These are phyloP conservation scores for Gonium pectorale DNA, from an alignment of 139 green algal species.

Conservation along the genomic window DNA sequence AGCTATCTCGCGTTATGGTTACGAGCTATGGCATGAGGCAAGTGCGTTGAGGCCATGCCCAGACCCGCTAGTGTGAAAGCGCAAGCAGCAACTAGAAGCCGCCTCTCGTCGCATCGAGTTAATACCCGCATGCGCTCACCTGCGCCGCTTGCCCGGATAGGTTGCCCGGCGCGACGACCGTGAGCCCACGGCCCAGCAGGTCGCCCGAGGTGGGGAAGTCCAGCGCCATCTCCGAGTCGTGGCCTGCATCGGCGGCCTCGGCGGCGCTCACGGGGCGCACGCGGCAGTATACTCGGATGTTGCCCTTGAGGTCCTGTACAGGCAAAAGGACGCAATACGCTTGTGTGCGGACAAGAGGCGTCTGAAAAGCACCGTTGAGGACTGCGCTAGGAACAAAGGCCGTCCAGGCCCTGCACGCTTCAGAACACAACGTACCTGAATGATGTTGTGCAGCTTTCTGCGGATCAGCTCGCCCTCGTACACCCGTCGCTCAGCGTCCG, in stretches of 20 bases:
- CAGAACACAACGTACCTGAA: slow-evolving; percentile 66
- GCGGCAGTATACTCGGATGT: slow-evolving; percentile 95
- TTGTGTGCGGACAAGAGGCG: too few species aligned
- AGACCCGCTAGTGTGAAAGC: too few species aligned
- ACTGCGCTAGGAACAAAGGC: too few species aligned
- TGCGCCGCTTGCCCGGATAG: slow-evolving; percentile 39
- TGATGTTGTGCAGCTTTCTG: slow-evolving; percentile 92
- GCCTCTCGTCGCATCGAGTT: too few species aligned
- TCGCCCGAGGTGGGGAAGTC: slow-evolving; percentile 58
- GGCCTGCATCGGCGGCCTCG: slow-evolving; percentile 43
- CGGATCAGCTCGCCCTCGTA: slow-evolving; percentile 81
- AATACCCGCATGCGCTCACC: too few species aligned
- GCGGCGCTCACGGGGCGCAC: slow-evolving; percentile 73
- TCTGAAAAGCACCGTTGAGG: too few species aligned
- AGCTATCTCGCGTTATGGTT: too few species aligned
- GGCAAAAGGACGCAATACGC: too few species aligned
- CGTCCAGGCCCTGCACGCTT: background rate
- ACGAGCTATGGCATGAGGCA: too few species aligned
- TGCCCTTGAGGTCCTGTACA: slow-evolving; percentile 93
- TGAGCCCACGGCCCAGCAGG: slow-evolving; percentile 60
- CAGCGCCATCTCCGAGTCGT: slow-evolving; percentile 40
- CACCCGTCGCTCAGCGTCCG: slow-evolving; percentile 68
- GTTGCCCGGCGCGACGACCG: slow-evolving; percentile 53
- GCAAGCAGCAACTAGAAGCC: too few species aligned
- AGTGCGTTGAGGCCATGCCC: too few species aligned